phyloP scores from a whole-genome alignment of 805 yeast species.

The Gaillardinia entomophila region DNA sequence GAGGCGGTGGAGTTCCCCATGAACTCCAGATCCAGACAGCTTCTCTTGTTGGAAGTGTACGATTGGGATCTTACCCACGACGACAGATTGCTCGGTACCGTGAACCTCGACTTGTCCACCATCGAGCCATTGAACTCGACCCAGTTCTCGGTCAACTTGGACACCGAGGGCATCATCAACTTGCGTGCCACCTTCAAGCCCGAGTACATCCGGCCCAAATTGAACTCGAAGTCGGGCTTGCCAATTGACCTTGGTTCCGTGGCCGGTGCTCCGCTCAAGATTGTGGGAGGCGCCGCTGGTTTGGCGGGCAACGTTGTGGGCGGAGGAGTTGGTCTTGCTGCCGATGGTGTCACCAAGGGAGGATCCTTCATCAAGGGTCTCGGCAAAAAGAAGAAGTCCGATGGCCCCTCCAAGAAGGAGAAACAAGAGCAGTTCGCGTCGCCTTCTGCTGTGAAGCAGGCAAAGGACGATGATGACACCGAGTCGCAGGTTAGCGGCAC shows the following conservation, averaged over 20 bases:
- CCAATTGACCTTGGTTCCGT: slow-evolving; percentile 35
- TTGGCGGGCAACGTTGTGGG: slow-evolving; percentile 28
- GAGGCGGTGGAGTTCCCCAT: slow-evolving; percentile 56
- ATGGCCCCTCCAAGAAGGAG: background rate
- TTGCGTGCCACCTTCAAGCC: slow-evolving; percentile 55
- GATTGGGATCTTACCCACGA: slow-evolving; percentile 81
- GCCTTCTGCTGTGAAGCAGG: background rate
- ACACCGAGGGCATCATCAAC: slow-evolving; percentile 62
- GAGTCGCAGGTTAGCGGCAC: slow-evolving; percentile 5
- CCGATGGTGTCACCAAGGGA: slow-evolving; percentile 46
- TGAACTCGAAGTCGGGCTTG: slow-evolving; percentile 35
- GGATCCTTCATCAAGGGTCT: slow-evolving; percentile 33
- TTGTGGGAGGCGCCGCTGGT: slow-evolving; percentile 37
- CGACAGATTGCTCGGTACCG: slow-evolving; percentile 55
- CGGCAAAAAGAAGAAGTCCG: slow-evolving; percentile 11
- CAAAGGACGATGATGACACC: slow-evolving; percentile 6
- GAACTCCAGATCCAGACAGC: slow-evolving; percentile 54
- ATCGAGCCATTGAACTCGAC: slow-evolving; percentile 43
- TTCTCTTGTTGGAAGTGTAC: slow-evolving; percentile 43
- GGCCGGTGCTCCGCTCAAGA: slow-evolving; percentile 43
- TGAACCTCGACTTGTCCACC: slow-evolving; percentile 42
- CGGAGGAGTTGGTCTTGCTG: slow-evolving; percentile 39
- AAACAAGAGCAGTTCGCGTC: background rate
- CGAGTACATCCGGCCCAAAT: slow-evolving; percentile 59
- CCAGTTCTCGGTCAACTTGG: slow-evolving; percentile 43